Evolutionary conservation across 2,329 filamentous ascomycete species (phyloP), one percentile per base, ranked within the genome.

Genomic region (Calcarisporium arbuscula): DNA sequence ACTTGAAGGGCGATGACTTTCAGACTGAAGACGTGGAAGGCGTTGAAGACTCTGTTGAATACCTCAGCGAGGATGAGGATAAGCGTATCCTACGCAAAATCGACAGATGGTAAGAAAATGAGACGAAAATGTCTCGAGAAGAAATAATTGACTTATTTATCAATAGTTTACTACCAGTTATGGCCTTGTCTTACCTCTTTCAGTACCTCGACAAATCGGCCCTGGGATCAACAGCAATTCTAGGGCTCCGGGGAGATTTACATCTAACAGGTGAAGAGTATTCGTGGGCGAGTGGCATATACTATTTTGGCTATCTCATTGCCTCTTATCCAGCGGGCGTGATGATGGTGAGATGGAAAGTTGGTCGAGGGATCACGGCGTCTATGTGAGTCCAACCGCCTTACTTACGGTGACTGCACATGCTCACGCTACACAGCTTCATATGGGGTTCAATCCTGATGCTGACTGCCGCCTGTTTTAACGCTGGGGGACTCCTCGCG

Each of bases 201-300:
- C 75, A 80, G 40, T 80, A 71, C 42, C 59, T 76, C 3, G 77
- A 81, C 56, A 80, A 81, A 50, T 71, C 70, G 0, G 68, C 67
- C 0, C 54, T 77, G 2, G 64, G 58, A n/a, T 71, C 70, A 48
- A 65, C 68, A 0, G 65, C 65, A 22, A 58, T 73, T 41, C 64
- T 73, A 62, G 66, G 68, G 1, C 50, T 74, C 5, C 58, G 57
- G 22, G 45, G 59, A 6, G 68, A 69, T 16, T 61, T 70, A 32
- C 43, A 54, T 10, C 51, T 74, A 17, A 57, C 60, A 7, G 68
- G 69, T 5, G 56, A 66, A 28, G 60, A 77, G 30, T 74, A 72
- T 41, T 65, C 65, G 6, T 74, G 70, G 68, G 55, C 68, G 0
- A 55, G 57, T 8, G 64, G 51, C 26, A 64, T 73, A 49, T 71